A percentile compares a stretch with the other conserved stretches of the same genome.
Evolutionary conservation across 352 stramenopile species (phyloP).

Genomic region (Phytophthora sp.): DNA sequence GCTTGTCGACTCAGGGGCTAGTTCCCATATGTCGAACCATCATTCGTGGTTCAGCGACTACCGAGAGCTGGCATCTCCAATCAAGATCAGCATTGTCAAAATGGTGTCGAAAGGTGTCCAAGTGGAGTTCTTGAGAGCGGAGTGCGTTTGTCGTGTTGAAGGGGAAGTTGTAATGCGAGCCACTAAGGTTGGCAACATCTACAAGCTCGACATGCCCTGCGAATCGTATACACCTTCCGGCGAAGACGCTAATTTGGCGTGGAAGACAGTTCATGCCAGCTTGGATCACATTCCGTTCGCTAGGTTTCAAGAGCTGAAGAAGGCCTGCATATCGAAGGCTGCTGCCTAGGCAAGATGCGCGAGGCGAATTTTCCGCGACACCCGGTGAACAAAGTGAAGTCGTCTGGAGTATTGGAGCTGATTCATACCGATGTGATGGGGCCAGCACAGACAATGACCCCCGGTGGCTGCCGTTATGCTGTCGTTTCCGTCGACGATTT

Average conservation of each 20-base stretch:
- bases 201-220: not conserved
- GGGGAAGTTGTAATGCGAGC: not conserved
- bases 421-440: conserved; percentile 1
- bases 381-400: not conserved
- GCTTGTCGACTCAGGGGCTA: not conserved
- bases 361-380: not conserved
- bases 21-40: not conserved
- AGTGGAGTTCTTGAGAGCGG: not conserved
- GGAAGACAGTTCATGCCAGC: not conserved
- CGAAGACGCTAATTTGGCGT: not conserved
- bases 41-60: not conserved
- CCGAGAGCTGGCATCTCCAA: not conserved
- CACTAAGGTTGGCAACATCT: not conserved
- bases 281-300: not conserved
- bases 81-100: not conserved
- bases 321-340: too few species aligned
- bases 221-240: not conserved
- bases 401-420: not conserved
- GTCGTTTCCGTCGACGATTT: not conserved
- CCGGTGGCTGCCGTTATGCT: not conserved
- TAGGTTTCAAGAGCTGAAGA: not conserved
- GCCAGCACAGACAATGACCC: conserved; percentile 2
- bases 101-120: not conserved
- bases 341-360: not conserved
- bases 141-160: not conserved